These are phyloP conservation scores for Candida silvatica DNA, from an alignment of 805 yeast genomes.

Conservation along the genomic window DNA sequence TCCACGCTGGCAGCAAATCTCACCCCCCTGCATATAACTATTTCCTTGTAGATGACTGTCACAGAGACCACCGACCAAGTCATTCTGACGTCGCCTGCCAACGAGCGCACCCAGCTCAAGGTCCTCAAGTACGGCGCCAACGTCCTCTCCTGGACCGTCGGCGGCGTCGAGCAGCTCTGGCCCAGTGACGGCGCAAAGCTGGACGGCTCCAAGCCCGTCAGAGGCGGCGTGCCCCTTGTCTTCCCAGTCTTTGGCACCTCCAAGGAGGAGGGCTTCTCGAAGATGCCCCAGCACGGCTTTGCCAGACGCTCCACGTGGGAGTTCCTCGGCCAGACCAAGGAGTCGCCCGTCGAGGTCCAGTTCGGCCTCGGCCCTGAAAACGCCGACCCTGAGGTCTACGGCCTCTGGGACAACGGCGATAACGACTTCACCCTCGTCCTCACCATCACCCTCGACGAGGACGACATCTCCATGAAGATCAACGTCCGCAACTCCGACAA, in stretches of 20 bases:
- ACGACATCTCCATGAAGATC: slow-evolving; percentile 55
- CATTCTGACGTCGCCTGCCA: slow-evolving; percentile 44
- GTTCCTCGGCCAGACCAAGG: slow-evolving; percentile 76
- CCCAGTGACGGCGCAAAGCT: slow-evolving; percentile 65
- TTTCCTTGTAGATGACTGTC: slow-evolving; percentile 42
- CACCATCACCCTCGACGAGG: slow-evolving; percentile 53
- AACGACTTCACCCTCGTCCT: slow-evolving; percentile 73
- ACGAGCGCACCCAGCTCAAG: slow-evolving; percentile 46
- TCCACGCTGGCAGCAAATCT: no score
- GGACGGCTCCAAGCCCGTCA: slow-evolving; percentile 89
- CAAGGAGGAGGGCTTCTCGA: slow-evolving; percentile 46
- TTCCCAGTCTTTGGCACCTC: slow-evolving; percentile 88
- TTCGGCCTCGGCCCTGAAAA: slow-evolving; percentile 87
- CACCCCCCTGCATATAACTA: no score
- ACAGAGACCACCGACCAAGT: slow-evolving; percentile 61
- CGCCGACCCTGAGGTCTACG: slow-evolving; percentile 51
- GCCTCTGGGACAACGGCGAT: slow-evolving; percentile 44
- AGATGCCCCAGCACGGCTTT: slow-evolving; percentile 93
- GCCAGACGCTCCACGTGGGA: slow-evolving; percentile 92
- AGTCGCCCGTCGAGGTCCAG: slow-evolving; percentile 70
- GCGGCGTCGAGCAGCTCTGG: slow-evolving; percentile 80
- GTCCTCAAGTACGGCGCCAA: slow-evolving; percentile 87
- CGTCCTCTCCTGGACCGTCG: slow-evolving; percentile 69
- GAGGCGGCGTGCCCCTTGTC: slow-evolving; percentile 96
- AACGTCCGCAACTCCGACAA: slow-evolving; percentile 68